Base-by-base conservation (phyloP, 1,284 basidiomycete species). In the Vanrija sp. region DNA sequence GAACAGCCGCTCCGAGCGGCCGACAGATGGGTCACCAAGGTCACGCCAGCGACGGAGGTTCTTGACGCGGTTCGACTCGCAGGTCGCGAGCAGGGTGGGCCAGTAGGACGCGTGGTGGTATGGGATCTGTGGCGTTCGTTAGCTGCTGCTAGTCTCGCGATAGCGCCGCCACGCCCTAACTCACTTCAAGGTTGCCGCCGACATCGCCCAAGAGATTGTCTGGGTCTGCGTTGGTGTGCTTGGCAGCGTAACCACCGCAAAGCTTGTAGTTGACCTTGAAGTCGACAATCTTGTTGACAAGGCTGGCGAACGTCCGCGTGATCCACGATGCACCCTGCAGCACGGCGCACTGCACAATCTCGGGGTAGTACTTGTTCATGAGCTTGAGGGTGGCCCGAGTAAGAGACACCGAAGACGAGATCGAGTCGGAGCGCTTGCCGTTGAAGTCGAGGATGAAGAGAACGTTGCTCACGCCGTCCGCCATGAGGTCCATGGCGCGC, bases 201-300 rank as follows among this genome's bases (percentile, higher is more conserved):
- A 65, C 65, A 38, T 72, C 71, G 34, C 57, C 59, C 38, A 72
- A 26, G 23, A 73, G 54, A 29, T 50, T 45, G 15, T 51, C 54
- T 15, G 47, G 26, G 7, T 56, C 54, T 12, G 69, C 57, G 14
- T 62, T 59, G 3, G 64, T 65, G 3, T 61, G 55, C n/a, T 58
- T 59, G 10, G 66, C 52, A 12, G 65, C 25, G 43, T 54, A 44
- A 6, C 62, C 65, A 6, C 46, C 46, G 38, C 49, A 61, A 23
- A 73, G 65, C 21, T 54, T 58, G 51, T 69, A 63, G 46, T 72
- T 71, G 28, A 54, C 43, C 49, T 65, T 66, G 10, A 71, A 62
- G 51, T 75, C 72, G 55, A 75, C 66, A 40, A 76, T 72, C 40
- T 69, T 68, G 67, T 71, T 70, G 60, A 73, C 65, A 46, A 73